Percentiles rank a stretch among this genome's conserved stretches.
phyloP scores from a whole-genome alignment of 768 basidiomycete genomes.

The Termitomyces sp. region DNA sequence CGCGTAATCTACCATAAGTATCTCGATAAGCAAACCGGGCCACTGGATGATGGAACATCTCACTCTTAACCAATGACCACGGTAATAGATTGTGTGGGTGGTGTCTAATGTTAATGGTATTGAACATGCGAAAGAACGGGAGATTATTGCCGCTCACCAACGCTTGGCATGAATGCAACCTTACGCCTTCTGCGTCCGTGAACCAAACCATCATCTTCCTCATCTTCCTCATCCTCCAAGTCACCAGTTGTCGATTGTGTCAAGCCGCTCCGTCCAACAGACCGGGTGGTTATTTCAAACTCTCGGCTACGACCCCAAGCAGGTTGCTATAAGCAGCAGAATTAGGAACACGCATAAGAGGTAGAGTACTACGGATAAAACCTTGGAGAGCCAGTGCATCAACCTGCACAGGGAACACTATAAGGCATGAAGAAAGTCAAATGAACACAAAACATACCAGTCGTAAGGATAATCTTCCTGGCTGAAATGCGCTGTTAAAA shows the following conservation, averaged over 20 bases:
- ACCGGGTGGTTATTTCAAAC: slow-evolving; percentile 84
- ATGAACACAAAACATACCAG: slow-evolving; percentile 41
- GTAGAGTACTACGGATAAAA: slow-evolving; percentile 14
- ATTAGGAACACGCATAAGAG: neutral
- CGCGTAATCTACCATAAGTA: slow-evolving; percentile 59
- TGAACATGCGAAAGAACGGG: slow-evolving; percentile 5
- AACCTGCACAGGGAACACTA: slow-evolving; percentile 42
- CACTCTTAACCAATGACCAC: slow-evolving; percentile 83
- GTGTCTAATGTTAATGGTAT: slow-evolving; percentile 45
- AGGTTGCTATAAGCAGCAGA: slow-evolving; percentile 57
- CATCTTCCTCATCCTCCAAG: slow-evolving; percentile 70
- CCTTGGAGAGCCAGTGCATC: slow-evolving; percentile 88
- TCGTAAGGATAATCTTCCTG: slow-evolving; percentile 87
- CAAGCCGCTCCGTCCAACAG: slow-evolving; percentile 57
- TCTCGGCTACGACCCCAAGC: slow-evolving; percentile 86
- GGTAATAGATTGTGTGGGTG: slow-evolving; percentile 86
- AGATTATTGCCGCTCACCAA: slow-evolving; percentile 43
- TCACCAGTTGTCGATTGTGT: slow-evolving; percentile 69
- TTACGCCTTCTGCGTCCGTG: slow-evolving; percentile 71
- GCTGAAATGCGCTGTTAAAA: slow-evolving; percentile 84
- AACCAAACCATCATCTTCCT: slow-evolving; percentile 46
- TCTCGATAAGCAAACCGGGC: slow-evolving; percentile 11
- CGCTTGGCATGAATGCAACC: slow-evolving; percentile 82
- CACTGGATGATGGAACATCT: slow-evolving; percentile 17
- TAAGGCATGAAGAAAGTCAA: slow-evolving; percentile 4